These are phyloP conservation scores for Astrephomene gubernaculifera DNA, from an alignment of 139 green algal genomes.

Conservation along the genomic window DNA sequence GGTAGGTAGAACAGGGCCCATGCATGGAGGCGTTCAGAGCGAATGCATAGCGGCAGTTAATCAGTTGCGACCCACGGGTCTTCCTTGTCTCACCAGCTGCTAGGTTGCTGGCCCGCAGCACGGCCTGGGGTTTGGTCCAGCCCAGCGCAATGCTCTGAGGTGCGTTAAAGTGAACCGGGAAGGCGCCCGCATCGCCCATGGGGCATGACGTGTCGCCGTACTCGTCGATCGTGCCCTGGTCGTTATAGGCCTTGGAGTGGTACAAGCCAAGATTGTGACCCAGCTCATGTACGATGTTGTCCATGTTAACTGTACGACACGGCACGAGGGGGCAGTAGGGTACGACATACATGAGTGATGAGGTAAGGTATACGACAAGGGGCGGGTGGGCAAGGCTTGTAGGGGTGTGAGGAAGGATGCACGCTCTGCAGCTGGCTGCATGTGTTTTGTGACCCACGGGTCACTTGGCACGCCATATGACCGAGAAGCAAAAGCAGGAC, in stretches of 20 bases:
- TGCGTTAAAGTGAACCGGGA: background rate
- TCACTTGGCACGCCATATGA: background rate
- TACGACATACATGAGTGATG: background rate
- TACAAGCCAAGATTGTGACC: background rate
- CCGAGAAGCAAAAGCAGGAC: background rate
- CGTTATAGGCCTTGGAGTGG: slow-evolving; percentile 7
- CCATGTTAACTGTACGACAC: background rate
- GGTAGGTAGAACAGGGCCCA: background rate
- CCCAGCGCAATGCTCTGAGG: background rate
- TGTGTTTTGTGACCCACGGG: background rate
- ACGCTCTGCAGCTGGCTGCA: background rate
- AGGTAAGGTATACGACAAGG: background rate
- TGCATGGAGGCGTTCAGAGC: background rate
- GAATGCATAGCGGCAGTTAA: background rate
- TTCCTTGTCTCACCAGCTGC: background rate
- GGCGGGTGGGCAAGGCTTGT: background rate
- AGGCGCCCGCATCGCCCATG: background rate
- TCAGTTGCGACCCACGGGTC: too few species aligned
- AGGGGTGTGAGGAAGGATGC: background rate
- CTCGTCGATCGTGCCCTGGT: background rate
- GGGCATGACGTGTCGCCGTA: slow-evolving; percentile 2
- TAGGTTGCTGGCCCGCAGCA: background rate
- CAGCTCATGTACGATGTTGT: background rate
- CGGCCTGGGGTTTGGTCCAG: slow-evolving; percentile 8
- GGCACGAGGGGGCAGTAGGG: too few species aligned